These are phyloP conservation scores for Halteria grandinella DNA, from an alignment of 73 alveolate genomes.

Conservation along the genomic window DNA sequence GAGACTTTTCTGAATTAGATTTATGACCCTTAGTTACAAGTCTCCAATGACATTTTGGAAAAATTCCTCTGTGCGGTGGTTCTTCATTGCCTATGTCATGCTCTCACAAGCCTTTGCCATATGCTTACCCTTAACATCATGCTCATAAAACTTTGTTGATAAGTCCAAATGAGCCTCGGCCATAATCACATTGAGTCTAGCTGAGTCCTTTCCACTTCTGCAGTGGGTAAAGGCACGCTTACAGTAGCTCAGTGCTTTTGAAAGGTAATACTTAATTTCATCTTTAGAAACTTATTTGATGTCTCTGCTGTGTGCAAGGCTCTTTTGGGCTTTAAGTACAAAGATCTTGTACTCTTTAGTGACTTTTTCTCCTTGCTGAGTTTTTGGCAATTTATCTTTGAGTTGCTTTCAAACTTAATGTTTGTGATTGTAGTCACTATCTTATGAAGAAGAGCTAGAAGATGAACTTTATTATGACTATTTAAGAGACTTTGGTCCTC, in stretches of 20 bases:
- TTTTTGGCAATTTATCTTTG: background rate
- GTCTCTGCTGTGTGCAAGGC: background rate
- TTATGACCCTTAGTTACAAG: background rate
- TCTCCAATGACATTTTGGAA: background rate
- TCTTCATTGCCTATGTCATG: background rate
- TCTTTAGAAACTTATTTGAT: conserved; percentile 2
- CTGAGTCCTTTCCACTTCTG: background rate
- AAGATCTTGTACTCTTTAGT: conserved; percentile 8
- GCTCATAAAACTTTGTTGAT: conserved; percentile 25
- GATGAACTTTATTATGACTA: too few species aligned
- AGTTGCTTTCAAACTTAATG: background rate
- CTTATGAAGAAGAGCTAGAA: too few species aligned
- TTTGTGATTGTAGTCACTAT: too few species aligned
- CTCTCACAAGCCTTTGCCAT: conserved; percentile 30
- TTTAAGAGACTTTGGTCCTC: too few species aligned
- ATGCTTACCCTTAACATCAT: conserved; percentile 23
- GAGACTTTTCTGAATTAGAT: background rate
- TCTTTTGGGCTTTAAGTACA: background rate
- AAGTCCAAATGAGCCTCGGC: conserved; percentile 25
- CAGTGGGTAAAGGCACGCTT: conserved; percentile 2
- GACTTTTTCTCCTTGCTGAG: background rate
- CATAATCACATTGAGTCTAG: conserved; percentile 6
- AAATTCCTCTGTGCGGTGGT: background rate
- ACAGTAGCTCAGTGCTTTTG: conserved; percentile 3
- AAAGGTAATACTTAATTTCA: background rate